A percentile compares a stretch with the other conserved stretches of the same genome.
Evolutionary conservation across 495 filamentous ascomycete genomes (phyloP).

Genomic region (Penicillium flavigenum): DNA sequence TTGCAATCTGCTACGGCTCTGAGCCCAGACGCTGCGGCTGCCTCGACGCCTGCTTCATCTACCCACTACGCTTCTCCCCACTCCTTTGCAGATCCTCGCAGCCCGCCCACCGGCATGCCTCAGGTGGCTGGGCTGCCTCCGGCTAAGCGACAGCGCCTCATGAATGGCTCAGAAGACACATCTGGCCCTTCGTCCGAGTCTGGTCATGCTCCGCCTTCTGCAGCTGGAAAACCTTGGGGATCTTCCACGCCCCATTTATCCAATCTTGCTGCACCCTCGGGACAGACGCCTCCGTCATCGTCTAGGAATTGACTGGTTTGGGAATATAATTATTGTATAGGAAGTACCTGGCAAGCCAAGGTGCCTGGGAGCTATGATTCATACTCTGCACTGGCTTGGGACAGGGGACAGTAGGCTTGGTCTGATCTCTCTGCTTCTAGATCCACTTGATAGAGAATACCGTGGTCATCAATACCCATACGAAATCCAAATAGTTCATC

Average conservation of each 20-base stretch:
- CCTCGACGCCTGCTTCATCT: conserved; percentile 32
- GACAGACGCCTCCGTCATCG: conserved; percentile 28
- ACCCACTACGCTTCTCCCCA: conserved; percentile 39
- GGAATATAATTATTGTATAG: not conserved
- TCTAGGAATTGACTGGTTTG: conserved; percentile 12
- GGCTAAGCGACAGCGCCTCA: conserved; percentile 44
- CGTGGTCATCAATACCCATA: not conserved
- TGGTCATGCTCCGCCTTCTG: conserved; percentile 9
- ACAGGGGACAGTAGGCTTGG: not conserved
- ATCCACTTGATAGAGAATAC: not conserved
- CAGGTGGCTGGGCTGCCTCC: conserved; percentile 25
- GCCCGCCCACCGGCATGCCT: conserved; percentile 18
- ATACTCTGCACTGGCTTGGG: not conserved
- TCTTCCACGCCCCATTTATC: conserved; percentile 27
- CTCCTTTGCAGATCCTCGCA: conserved; percentile 32
- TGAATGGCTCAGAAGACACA: conserved; percentile 40
- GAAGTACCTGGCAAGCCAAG: not conserved
- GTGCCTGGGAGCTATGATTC: not conserved
- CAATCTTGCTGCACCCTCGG: conserved; percentile 27
- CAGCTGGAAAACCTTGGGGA: conserved; percentile 18
- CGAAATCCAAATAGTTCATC: not conserved
- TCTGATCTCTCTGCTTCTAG: not conserved
- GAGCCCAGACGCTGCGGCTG: conserved; percentile 35
- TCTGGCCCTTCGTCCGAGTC: conserved; percentile 17
- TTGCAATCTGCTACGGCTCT: conserved; percentile 31